Base-by-base conservation (phyloP, 331 rosid genomes). In the Ulmus americana region DNA sequence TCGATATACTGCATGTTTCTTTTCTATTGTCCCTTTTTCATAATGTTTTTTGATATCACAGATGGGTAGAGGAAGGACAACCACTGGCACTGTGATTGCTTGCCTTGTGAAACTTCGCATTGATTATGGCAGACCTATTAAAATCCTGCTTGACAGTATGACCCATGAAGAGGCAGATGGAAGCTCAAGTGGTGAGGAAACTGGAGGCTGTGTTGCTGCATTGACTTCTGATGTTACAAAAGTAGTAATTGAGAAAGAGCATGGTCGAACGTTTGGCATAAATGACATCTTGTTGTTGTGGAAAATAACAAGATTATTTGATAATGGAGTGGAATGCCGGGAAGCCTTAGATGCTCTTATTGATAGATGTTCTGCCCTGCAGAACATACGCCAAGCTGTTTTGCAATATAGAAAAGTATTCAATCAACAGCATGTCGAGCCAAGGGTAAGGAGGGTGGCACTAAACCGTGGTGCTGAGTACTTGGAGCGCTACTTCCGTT, bases 41-140 rank as follows among this genome's bases (percentile, higher is more conserved):
- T 44, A 70, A 57, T 54, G 47, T 22, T 51, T 12, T 62, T 45
- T 68, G 39, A 56, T 61, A 44, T 62, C 57, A 69, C 83, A 88
- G 94, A 88, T 85, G 96, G 96, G 96, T 45, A 80, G 77, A 74
- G 96, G 96, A 74, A 85, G 96, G 82, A 88, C 96, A 66, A 88
- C 90, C 66, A 85, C 96, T 45, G 96, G 94, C 52, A 88, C 95
- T 35, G 95, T 88, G 58, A 83, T 88, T 71, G 96, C 96, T 72
- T 88, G 96, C 74, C 90, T 88, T 68, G 62, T 88, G 78, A 88
- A 83, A 80, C 92, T 88, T 61, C 83, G 96, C 56, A 78, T 85
- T 73, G 90, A 88, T 69, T 75, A 77, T 56, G 92, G 96, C 60
- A 83, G 86, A 76, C 96, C 92, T 64, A 77, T 85, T 64, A 88